Evolutionary conservation across 768 basidiomycete genomes (phyloP).

Genomic region (Panaeolus cyanescens): DNA sequence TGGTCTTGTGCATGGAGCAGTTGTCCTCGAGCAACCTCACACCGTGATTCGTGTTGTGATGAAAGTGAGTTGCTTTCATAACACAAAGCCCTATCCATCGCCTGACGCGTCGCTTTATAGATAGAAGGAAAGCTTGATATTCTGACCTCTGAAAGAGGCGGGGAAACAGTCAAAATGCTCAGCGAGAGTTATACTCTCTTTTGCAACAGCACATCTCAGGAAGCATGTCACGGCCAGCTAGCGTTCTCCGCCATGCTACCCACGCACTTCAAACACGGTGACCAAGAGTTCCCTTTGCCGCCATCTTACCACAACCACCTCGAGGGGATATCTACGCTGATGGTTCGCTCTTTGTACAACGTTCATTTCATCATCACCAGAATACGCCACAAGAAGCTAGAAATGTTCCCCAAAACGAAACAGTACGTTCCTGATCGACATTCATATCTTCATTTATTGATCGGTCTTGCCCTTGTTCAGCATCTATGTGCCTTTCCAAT

Average conservation of each 20-base stretch:
- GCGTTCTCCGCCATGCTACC: conserved; percentile 51
- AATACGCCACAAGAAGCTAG: conserved; percentile 36
- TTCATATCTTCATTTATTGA: neutral
- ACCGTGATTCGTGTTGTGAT: conserved; percentile 43
- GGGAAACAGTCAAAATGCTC: conserved; percentile 33
- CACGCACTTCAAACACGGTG: conserved; percentile 40
- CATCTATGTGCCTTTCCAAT: conserved; percentile 49
- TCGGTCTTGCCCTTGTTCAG: conserved; percentile 27
- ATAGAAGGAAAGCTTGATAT: conserved; percentile 44
- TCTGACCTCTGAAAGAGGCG: conserved; percentile 38
- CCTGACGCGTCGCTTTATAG: conserved; percentile 24
- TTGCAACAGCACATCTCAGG: conserved; percentile 18
- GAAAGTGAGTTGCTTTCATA: conserved; percentile 35
- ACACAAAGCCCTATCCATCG: neutral
- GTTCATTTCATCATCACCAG: conserved; percentile 45
- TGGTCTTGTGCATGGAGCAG: conserved; percentile 39
- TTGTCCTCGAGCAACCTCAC: conserved; percentile 41
- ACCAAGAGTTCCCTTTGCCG: conserved; percentile 40
- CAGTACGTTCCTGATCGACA: conserved; percentile 34
- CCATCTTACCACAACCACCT: conserved; percentile 44
- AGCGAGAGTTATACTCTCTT: conserved; percentile 36
- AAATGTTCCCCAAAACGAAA: conserved; percentile 48
- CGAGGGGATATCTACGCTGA: conserved; percentile 37
- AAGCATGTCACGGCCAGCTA: conserved; percentile 30
- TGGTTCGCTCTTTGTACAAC: conserved; percentile 43